Percentiles rank a stretch among this genome's conserved stretches.
Conservation (phyloP, 768 basidiomycete species). For the Stropharia rugosoannulata region DNA sequence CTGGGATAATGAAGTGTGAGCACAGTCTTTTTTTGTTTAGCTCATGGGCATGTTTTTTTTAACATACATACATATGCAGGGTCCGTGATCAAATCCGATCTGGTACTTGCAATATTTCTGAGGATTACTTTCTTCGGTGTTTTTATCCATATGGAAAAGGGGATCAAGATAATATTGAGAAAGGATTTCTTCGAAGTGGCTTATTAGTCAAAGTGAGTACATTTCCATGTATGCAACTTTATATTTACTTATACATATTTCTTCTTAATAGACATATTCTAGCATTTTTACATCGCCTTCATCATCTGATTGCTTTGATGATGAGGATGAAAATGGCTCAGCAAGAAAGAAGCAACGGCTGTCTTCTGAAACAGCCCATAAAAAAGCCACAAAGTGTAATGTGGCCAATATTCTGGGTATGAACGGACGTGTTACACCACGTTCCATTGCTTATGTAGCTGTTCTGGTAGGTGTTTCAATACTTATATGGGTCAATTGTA, state of each 20-base stretch:
- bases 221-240: too few species aligned
- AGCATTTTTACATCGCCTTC: conserved; percentile 14
- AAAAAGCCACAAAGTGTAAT: conserved; percentile 11
- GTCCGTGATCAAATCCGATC: not conserved
- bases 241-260: not conserved
- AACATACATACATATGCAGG: too few species aligned
- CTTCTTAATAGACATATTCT: conserved; percentile 9
- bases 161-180: conserved; percentile 3
- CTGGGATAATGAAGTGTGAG: too few species aligned
- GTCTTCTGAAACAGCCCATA: not conserved
- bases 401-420: conserved; percentile 15
- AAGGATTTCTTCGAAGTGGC: conserved; percentile 6
- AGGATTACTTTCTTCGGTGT: too few species aligned
- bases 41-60: too few species aligned
- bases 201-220: conserved; percentile 16
- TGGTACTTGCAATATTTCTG: not conserved
- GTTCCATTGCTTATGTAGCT: conserved; percentile 26
- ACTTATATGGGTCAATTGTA: too few species aligned
- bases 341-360: conserved; percentile 6
- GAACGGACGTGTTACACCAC: conserved; percentile 17
- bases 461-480: conserved; percentile 18
- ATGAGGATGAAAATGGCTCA: conserved; percentile 10
- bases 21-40: too few species aligned
- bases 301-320: conserved; percentile 12
- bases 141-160: not conserved